Evolutionary conservation across 2,329 filamentous ascomycete genomes (phyloP), one percentile per base, ranked within the genome.

Genomic region (Penicillium janthinellum): DNA sequence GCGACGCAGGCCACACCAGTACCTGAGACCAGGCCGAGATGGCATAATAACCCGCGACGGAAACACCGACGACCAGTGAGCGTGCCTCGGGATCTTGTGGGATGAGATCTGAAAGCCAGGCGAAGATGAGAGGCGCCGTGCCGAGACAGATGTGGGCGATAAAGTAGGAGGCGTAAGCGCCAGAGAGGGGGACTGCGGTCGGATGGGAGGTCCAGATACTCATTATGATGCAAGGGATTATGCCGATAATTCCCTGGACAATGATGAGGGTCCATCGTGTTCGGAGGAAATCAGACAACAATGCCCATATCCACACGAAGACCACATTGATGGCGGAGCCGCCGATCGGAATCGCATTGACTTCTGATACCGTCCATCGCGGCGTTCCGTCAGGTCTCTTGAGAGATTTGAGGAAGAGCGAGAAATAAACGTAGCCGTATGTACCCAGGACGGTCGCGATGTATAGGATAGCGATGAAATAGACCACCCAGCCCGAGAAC

Each of bases 301-400:
- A 75, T 0, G 82, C 82, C 82, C 82, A 84, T 12, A 83, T 75
- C 82, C 82, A 84, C 1, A 84, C 82, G 56, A 81, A 82, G 0
- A 78, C 73, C 2, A 83, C 79, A 17, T 82, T 81, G 52, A 83
- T 81, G 4, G 79, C 80, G 4, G 78, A 73, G 11, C 80, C 81
- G 10, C 72, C 79, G 15, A 83, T 82, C 0, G 81, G 81, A 55
- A 83, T 82, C 2, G 78, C 75, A 59, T 83, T 83, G 20, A 83
- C 78, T 62, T 81, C 69, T 39, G 79, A 73, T 0, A 76, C 76
- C 0, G 68, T 71, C 80, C 81, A 83, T 4, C 71, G 69, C 1
- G 71, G 69, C 1, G 71, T 76, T 0, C 80, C 80, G 49, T 83
- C 79, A 0, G 77, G 62, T 5, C 64, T 69, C 49, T 60, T 63